A percentile compares a stretch with the other conserved stretches of the same genome.
Evolutionary conservation across 495 filamentous ascomycete species (phyloP).

Genomic region (Penicillium nucicola): DNA sequence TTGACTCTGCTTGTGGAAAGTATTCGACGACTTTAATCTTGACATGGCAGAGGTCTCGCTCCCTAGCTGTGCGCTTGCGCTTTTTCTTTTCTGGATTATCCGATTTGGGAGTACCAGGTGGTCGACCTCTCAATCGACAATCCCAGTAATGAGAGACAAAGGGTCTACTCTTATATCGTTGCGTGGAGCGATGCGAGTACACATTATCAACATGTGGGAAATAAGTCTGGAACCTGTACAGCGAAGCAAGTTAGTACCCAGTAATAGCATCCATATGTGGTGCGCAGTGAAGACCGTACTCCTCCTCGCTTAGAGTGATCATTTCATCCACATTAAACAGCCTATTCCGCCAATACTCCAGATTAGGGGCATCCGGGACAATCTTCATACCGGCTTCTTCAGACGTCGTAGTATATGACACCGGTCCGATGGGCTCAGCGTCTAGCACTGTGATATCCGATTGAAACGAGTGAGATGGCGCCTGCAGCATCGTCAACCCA

Average conservation of each 20-base stretch:
- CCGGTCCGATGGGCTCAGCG: conserved; percentile 1
- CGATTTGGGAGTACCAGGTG: conserved; percentile 79
- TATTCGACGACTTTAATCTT: conserved; percentile 93
- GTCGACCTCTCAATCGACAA: conserved; percentile 82
- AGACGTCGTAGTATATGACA: conserved; percentile 39
- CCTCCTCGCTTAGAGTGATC: conserved; percentile 72
- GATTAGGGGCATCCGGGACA: conserved; percentile 64
- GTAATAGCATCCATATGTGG: neutral
- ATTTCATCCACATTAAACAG: conserved; percentile 75
- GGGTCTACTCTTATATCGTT: conserved; percentile 79
- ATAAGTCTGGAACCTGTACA: conserved; percentile 73
- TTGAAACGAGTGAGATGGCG: conserved; percentile 10
- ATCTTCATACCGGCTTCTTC: conserved; percentile 32
- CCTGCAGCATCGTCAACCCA: conserved; percentile 11
- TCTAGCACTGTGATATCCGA: conserved; percentile 8
- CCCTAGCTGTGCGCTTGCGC: conserved; percentile 72
- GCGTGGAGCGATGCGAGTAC: conserved; percentile 86
- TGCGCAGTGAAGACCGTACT: conserved; percentile 53
- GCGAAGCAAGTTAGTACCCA: conserved; percentile 1
- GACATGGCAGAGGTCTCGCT: conserved; percentile 81
- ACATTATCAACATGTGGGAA: conserved; percentile 91
- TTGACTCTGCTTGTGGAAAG: conserved; percentile 37
- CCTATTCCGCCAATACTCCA: conserved; percentile 69
- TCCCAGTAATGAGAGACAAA: conserved; percentile 89
- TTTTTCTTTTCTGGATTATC: conserved; percentile 88